phyloP scores from a whole-genome alignment of 352 stramenopile species.

The Pythium oligandrum region DNA sequence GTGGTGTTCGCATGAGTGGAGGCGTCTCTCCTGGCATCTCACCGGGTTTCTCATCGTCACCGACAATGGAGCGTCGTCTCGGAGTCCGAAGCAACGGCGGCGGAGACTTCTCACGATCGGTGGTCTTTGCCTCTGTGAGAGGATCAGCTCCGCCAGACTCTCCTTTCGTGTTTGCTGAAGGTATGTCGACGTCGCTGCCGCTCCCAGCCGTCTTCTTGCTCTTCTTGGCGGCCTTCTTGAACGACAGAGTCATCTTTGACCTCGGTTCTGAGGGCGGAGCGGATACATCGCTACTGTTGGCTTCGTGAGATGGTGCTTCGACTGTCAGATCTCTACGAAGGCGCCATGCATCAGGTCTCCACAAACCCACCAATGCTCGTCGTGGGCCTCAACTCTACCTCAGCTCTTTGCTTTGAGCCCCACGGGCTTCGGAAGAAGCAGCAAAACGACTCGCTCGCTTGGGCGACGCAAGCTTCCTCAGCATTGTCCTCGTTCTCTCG shows the following conservation, averaged over 20 bases:
- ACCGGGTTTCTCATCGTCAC: neutral
- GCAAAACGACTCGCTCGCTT: constrained; percentile 10
- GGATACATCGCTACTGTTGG: no score
- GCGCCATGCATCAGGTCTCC: no score
- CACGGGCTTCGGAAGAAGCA: neutral
- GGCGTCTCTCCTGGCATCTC: neutral
- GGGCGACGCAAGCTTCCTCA: constrained; percentile 14
- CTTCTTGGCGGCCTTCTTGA: constrained; percentile 9
- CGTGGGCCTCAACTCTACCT: neutral
- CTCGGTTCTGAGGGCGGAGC: no score
- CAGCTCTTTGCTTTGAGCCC: constrained; percentile 1
- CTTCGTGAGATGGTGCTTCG: no score
- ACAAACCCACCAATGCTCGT: no score
- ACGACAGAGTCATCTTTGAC: no score
- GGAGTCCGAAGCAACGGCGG: constrained; percentile 1
- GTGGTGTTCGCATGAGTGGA: constrained; percentile 7
- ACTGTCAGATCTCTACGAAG: no score
- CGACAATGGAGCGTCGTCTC: constrained; percentile 1
- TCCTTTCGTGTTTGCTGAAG: neutral
- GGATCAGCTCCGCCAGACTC: neutral
- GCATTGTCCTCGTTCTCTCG: constrained; percentile 1
- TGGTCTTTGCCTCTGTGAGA: no score
- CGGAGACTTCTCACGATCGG: no score
- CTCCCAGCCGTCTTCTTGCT: constrained; percentile 5
- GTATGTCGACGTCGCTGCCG: neutral